Evolutionary conservation across 805 yeast species (phyloP).

Genomic region (Nematodospora valgi): DNA sequence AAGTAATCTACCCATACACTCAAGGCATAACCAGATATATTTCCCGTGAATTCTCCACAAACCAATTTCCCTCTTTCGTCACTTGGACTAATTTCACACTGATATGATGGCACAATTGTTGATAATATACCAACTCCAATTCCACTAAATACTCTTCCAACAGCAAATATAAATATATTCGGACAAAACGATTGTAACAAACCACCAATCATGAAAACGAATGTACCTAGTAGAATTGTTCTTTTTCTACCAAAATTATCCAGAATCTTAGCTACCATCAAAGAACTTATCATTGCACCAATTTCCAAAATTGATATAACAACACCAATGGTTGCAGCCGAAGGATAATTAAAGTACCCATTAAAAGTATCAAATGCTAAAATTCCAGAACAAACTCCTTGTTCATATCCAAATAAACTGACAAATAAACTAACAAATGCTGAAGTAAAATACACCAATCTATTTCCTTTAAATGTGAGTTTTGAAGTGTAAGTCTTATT

Average conservation of each 20-base stretch:
- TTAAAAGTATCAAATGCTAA: constrained; percentile 71
- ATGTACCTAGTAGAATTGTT: constrained; percentile 77
- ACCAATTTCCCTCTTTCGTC: constrained; percentile 82
- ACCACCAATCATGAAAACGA: constrained; percentile 78
- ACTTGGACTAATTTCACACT: constrained; percentile 84
- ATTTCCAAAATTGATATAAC: constrained; percentile 86
- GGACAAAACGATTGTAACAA: constrained; percentile 61
- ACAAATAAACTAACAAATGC: constrained; percentile 44
- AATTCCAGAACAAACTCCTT: constrained; percentile 89
- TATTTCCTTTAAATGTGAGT: constrained; percentile 35
- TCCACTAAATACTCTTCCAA: constrained; percentile 77
- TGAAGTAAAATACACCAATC: constrained; percentile 41
- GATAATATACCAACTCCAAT: constrained; percentile 63
- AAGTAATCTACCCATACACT: constrained; percentile 87
- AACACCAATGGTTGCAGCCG: constrained; percentile 72
- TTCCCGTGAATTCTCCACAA: constrained; percentile 82
- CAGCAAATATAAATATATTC: constrained; percentile 53
- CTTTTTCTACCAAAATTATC: constrained; percentile 77
- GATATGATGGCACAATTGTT: constrained; percentile 84
- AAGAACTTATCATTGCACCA: constrained; percentile 79
- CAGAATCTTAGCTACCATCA: constrained; percentile 73
- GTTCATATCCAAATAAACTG: constrained; percentile 40
- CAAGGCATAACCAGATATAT: constrained; percentile 73
- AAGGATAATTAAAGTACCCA: constrained; percentile 67
- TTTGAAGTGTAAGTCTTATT: constrained; percentile 28